These are phyloP conservation scores for Globisporangium ultimum DNA, from an alignment of 352 stramenopile genomes.

Conservation along the genomic window DNA sequence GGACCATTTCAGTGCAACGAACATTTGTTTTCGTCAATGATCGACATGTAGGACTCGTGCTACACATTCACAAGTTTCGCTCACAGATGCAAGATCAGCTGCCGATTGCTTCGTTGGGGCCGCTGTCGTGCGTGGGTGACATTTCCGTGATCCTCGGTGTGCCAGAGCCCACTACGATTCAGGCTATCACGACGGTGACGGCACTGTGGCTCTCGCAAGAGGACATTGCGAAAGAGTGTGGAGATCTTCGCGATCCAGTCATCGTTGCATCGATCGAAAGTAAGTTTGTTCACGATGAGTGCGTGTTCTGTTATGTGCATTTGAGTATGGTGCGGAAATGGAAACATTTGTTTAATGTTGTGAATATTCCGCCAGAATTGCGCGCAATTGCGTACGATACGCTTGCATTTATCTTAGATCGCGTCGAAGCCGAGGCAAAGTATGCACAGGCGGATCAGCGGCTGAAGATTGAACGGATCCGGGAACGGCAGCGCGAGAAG, in stretches of 20 bases:
- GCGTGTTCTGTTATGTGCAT: not conserved
- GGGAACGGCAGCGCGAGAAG: conserved; percentile 21
- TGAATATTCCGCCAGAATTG: conserved; percentile 20
- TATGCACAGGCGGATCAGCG: conserved; percentile 38
- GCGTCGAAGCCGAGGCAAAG: conserved; percentile 42
- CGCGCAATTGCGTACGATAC: conserved; percentile 50
- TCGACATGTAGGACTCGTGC: conserved; percentile 13
- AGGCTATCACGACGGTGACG: conserved; percentile 31
- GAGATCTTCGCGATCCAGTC: conserved; percentile 30
- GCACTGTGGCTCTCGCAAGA: conserved; percentile 28
- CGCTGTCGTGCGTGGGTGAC: conserved; percentile 32
- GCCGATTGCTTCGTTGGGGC: conserved; percentile 30
- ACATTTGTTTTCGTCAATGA: not conserved
- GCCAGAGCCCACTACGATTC: conserved; percentile 31
- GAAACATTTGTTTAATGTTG: not conserved
- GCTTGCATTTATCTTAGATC: conserved; percentile 43
- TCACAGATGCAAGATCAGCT: conserved; percentile 22
- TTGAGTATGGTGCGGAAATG: too few relatives aligned
- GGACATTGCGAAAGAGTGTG: conserved; percentile 37
- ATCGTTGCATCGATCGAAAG: conserved; percentile 22
- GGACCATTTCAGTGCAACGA: not conserved
- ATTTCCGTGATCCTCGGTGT: conserved; percentile 34
- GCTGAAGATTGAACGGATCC: conserved; percentile 29
- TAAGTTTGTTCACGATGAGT: conserved; percentile 8
- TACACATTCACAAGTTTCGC: conserved; percentile 26